Percentiles rank a stretch among this genome's conserved stretches.
These are phyloP conservation scores for Manihot esculenta DNA, from an alignment of 441 rosid species.

Conservation along the genomic window DNA sequence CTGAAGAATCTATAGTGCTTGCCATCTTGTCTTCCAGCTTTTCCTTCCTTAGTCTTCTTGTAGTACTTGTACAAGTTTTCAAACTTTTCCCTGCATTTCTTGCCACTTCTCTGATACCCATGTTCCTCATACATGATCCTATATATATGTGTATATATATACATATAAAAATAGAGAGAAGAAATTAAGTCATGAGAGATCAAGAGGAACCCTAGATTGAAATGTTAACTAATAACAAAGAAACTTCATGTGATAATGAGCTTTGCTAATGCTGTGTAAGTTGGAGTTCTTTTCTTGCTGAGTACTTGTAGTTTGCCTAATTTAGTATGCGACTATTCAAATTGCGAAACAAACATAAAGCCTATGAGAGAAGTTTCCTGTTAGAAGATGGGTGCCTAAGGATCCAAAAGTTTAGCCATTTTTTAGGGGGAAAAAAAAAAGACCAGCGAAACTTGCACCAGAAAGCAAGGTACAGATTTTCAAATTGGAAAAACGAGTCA, in stretches of 20 bases:
- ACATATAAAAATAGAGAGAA: background rate
- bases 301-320: slow-evolving; percentile 22
- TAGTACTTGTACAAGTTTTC: slow-evolving; percentile 93
- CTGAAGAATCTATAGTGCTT: slow-evolving; percentile 91
- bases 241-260: slow-evolving; percentile 24
- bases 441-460: slow-evolving; percentile 24
- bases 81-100: slow-evolving; percentile 95
- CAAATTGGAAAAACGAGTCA: slow-evolving; percentile 19
- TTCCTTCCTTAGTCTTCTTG: slow-evolving; percentile 94
- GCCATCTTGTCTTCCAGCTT: slow-evolving; percentile 95
- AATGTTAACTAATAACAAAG: slow-evolving; percentile 10
- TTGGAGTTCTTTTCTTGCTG: background rate
- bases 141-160: no score
- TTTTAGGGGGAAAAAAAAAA: slow-evolving; percentile 20
- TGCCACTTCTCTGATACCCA: slow-evolving; percentile 94
- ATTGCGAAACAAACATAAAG: slow-evolving; percentile 22
- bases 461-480: slow-evolving; percentile 34
- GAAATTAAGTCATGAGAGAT: background rate
- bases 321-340: slow-evolving; percentile 24
- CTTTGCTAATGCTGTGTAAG: background rate
- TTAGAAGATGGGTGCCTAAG: background rate
- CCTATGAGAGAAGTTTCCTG: background rate
- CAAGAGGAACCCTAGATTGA: slow-evolving; percentile 44
- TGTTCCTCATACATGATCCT: slow-evolving; percentile 95
- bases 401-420: slow-evolving; percentile 12